Base-by-base conservation (phyloP, 768 basidiomycete genomes). In the Lactifluus rugatus region DNA sequence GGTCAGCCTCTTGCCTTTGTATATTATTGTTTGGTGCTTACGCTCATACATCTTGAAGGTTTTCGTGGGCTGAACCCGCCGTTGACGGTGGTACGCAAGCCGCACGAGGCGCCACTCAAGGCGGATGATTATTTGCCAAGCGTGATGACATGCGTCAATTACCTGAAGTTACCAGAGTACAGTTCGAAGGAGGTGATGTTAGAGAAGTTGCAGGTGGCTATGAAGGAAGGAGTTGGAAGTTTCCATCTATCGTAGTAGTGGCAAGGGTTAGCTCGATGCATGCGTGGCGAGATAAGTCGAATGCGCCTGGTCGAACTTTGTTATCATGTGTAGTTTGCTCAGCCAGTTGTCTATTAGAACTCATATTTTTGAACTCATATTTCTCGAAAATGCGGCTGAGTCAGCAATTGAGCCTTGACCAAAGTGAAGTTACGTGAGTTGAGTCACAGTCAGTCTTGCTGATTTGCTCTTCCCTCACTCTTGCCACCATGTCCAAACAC, bases 111-210 rank as follows among this genome's bases (percentile, higher is more conserved):
- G 7, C 89, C 93, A 11, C 77, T 96, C 57, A 83, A 82, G 6
- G 89, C 95, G 7, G 93, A 98, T 69, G 91, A 96, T 67, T 94
- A 96, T 69, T 77, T 98, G 28, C 94, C 94, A 0, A 94, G 91
- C 66, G 94, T 97, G 31, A 98, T 98, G 96, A 98, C 96, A 3
- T 99, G 96, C 71, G 94, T 93, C 60, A 93, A 93, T 72, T 95
- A 93, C 69, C 75, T 99, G 67, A 99, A 99, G 71, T 76, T 97
- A 63, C 95, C 95, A 0, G 93, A 97, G 67, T 98, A 98, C 70
- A 91, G 89, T 56, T 84, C 86, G 26, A 93, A 89, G 71, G 79
- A 76, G 36, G 83, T 90, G 39, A 87, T 98, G 83, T 78, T 75
- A 66, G 83, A 89, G 70, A 95, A 93, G 69, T 71, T 99, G 64